Evolutionary conservation across 2,329 filamentous ascomycete species (phyloP), one percentile per base, ranked within the genome.

Genomic region (Biscogniauxia sp.): DNA sequence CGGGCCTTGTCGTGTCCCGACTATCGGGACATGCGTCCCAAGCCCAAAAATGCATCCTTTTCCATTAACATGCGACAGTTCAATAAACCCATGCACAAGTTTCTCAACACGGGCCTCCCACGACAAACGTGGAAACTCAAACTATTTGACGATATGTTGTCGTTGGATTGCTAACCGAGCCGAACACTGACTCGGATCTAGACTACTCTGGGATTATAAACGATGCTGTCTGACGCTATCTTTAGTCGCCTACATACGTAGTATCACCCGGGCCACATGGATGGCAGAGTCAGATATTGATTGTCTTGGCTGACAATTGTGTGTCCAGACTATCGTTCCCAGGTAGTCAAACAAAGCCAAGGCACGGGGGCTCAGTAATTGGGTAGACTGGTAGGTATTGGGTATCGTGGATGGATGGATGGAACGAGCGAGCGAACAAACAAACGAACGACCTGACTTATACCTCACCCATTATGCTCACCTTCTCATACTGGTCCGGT

Each of bases 21-120:
- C 28, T 32, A 32, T 32, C 6, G 9, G 26, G 26, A 5, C 26
- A 28, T 28, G 26, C 26, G 11, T 32, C 28, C 28, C 28, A 32
- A 32, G 28, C 28, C 7, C 28, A 8, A 32, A 32, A 32, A 32
- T 32, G 28, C 9, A 32, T 61, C 54, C 53, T 58, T 66, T 64
- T 64, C 64, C 11, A 45, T 45, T 45, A 45, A 45, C 17, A 9
- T 45, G 37, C 37, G 37, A 45, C 37, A 45, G 6, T 45, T 45
- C 15, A 45, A 45, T 45, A 15, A 45, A 45, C 37, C 37, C 37
- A 45, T 45, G 37, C 5, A 11, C 5, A 45, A n/a, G 28, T 32
- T 32, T 45, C 37, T 45, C 13, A n/a, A 45, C 37, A 15, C 17
- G 17, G 37, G 11, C 37, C 37, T 45, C 13, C 15, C 6, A 15